Evolutionary conservation across 1,284 basidiomycete species (phyloP), one percentile per base, ranked within the genome.

Genomic region (Leccinum discolor): DNA sequence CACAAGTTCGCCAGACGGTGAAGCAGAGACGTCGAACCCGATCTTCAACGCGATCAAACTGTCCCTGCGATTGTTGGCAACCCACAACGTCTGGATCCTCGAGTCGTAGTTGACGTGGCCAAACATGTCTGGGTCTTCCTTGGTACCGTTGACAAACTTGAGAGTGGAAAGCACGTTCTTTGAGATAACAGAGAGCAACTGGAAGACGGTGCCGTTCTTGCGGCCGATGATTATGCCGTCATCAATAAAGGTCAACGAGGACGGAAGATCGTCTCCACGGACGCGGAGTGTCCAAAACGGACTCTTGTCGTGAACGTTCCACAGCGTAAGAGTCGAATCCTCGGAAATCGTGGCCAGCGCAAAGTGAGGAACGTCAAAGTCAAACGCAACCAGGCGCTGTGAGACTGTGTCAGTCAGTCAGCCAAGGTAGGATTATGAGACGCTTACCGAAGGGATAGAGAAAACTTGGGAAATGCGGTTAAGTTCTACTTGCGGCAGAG

Each of bases 71-170:
- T 87, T 92, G 76, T 93, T 93, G 63, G 92, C 91, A 32, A 94
- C 83, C 92, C 92, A 94, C 16, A 94, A 80, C 0, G 91, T 93
- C 77, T 91, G 89, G 66, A 93, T 92, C 60, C 91, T 81, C 0
- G 89, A 83, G 78, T 94, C 92, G 73, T 94, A 93, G 73, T 86
- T 89, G 69, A 89, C 86, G 72, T 94, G 92, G 14, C 92, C 91
- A 75, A 93, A 94, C 91, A 94, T 93, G 7, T 92, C 90, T 12
- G 81, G 81, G 69, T 93, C 92, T 35, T 93, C 85, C 67, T 83
- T 82, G 62, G 76, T 78, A 26, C 86, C 86, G 68, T 89, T 91
- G 72, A 90, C 80, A 73, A 94, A 94, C 73, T 87, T 91, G 77
- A 93, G 81, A 2, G 89, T 92, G n/a, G 91, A 91, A 21, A 92